phyloP scores from a whole-genome alignment of 2,329 filamentous ascomycete genomes.

The Colletotrichum navitas region DNA sequence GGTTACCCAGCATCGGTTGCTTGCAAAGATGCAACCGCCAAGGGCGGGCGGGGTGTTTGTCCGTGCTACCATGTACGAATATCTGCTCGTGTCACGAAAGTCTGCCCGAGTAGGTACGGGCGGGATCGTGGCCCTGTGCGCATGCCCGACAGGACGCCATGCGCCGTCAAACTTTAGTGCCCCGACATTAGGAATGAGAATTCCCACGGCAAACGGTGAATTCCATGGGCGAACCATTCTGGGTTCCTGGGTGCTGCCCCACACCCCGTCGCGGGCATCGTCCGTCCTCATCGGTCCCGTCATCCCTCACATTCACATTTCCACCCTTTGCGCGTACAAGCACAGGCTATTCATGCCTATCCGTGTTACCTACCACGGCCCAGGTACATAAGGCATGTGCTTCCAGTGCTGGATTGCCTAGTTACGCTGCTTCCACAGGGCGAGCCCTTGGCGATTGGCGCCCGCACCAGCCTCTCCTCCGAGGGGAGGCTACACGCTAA shows the following conservation, averaged over 20 bases:
- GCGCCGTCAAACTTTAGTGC: slow-evolving; percentile 31
- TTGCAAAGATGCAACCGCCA: background rate
- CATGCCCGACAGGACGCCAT: slow-evolving; percentile 18
- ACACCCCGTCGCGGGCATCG: slow-evolving; percentile 6
- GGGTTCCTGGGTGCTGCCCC: slow-evolving; percentile 25
- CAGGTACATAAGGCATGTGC: background rate
- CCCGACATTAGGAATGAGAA: background rate
- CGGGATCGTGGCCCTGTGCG: slow-evolving; percentile 5
- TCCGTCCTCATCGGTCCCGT: slow-evolving; percentile 1
- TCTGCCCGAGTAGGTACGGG: slow-evolving; percentile 1
- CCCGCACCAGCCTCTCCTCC: slow-evolving; percentile 13
- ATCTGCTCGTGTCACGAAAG: slow-evolving; percentile 10
- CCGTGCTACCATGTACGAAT: background rate
- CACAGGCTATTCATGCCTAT: no score
- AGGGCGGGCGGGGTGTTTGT: background rate
- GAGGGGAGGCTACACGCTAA: background rate
- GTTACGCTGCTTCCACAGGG: background rate
- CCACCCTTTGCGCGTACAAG: slow-evolving; percentile 13
- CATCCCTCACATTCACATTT: slow-evolving; percentile 22
- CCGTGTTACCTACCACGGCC: background rate
- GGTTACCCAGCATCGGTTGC: background rate
- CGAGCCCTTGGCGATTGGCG: background rate
- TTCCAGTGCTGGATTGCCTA: background rate
- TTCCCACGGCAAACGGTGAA: slow-evolving; percentile 23
- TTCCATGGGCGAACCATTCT: slow-evolving; percentile 19